Evolutionary conservation across 192 early-diverging fungal genomes (phyloP), one percentile per base, ranked within the genome.

Genomic region (Coemansia sp.): DNA sequence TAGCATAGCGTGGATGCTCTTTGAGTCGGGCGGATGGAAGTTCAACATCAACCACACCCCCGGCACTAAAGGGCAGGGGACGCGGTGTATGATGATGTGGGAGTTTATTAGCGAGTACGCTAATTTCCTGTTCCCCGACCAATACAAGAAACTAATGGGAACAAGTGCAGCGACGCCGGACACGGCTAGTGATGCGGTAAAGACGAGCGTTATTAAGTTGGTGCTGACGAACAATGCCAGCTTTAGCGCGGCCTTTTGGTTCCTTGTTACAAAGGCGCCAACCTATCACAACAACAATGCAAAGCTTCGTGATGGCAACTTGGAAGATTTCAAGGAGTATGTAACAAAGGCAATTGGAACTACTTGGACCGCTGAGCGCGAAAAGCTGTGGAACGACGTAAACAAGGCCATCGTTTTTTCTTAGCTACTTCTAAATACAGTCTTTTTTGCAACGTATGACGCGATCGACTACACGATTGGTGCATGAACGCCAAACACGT

Each of bases 201-300:
- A 65, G 26, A 66, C 18, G 12, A 53, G 43, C 1, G 67, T 74
- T 0, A 45, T 61, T 6, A 60, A 74, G 0, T 23, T 79, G 38
- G 76, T 79, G 6, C 53, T 69, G 11, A 65, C 62, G 26, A 64
- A 68, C 16, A 57, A 73, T 6, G 66, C 66, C n/a, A 57, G 63
- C 28, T 69, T 78, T 73, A 72, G 37, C 7, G 66, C 76, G 3
- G 76, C 66, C 35, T 68, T 73, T 57, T 78, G 76, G 76, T 78
- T 65, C 36, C 60, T 78, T 5, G 63, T 47, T 0, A 70, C 34
- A 0, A 41, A 74, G 31, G 62, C 71, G 6, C 13, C 59, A 3
- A 16, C 25, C 0, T 79, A 59, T 43, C 60, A 70, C 33, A 42
- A 43, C 9, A 55, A 53, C 20, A 16, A 42, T 6, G 62, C 23